Conservation (phyloP, 2,329 filamentous ascomycete species). For the Pseudopithomyces maydicus region DNA sequence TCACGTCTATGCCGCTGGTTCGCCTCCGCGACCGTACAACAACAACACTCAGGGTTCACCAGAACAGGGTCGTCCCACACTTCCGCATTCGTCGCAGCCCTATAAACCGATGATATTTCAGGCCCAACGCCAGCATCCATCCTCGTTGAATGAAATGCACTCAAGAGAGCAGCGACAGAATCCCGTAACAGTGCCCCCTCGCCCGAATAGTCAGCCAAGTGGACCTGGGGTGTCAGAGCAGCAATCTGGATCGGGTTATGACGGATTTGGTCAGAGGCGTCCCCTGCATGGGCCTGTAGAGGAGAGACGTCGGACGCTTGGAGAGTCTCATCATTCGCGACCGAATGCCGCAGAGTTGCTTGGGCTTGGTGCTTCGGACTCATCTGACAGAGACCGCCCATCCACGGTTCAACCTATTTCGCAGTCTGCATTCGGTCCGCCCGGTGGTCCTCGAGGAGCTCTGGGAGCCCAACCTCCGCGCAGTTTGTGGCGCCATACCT, state of each 20-base stretch:
- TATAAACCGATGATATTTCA: slow-evolving; percentile 40
- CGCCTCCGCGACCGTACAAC: slow-evolving; percentile 40
- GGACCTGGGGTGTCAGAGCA: slow-evolving; percentile 31
- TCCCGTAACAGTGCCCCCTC: slow-evolving; percentile 37
- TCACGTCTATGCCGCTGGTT: slow-evolving; percentile 32
- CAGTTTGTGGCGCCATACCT: slow-evolving; percentile 37
- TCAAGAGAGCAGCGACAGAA: slow-evolving; percentile 30
- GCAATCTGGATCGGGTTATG: slow-evolving; percentile 28
- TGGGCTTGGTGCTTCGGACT: slow-evolving; percentile 22
- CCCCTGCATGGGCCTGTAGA: slow-evolving; percentile 34
- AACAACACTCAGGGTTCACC: slow-evolving; percentile 40
- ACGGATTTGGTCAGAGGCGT: slow-evolving; percentile 31
- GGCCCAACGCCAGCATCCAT: slow-evolving; percentile 37
- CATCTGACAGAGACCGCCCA: slow-evolving; percentile 38
- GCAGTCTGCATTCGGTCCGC: slow-evolving; percentile 45
- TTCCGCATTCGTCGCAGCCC: slow-evolving; percentile 35
- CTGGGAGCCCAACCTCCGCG: slow-evolving; percentile 26
- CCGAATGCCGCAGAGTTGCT: slow-evolving; percentile 41
- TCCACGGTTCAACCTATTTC: slow-evolving; percentile 47
- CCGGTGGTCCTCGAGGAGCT: slow-evolving; percentile 29
- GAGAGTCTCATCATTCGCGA: slow-evolving; percentile 40
- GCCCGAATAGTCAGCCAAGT: slow-evolving; percentile 48
- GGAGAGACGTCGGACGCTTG: slow-evolving; percentile 41
- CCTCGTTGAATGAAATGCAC: slow-evolving; percentile 34
- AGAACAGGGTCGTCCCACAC: slow-evolving; percentile 37